Evolutionary conservation across 2,329 filamentous ascomycete genomes (phyloP).

Genomic region (Lachnellula suecica): DNA sequence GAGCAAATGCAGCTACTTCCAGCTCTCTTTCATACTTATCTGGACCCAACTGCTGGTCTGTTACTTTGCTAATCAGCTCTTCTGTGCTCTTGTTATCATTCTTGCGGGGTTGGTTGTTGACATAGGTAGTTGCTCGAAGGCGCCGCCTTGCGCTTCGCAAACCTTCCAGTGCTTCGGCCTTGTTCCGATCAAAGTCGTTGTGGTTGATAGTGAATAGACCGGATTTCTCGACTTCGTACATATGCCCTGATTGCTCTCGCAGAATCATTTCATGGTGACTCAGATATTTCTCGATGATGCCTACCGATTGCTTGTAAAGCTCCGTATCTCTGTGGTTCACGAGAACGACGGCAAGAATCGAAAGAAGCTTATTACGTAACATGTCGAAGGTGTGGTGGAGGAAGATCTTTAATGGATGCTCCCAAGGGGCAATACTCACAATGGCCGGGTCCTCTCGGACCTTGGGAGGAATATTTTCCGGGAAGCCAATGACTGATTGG

Average conservation of each 20-base stretch:
- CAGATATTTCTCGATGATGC: slow-evolving; percentile 13
- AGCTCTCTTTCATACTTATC: slow-evolving; percentile 46
- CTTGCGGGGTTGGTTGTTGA: too few species aligned
- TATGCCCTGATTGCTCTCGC: background rate
- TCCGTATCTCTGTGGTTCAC: slow-evolving; percentile 12
- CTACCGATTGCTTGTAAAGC: slow-evolving; percentile 9
- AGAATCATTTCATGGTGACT: background rate
- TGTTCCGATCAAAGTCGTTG: slow-evolving; percentile 44
- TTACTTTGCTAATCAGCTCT: too few species aligned
- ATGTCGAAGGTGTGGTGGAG: slow-evolving; percentile 45
- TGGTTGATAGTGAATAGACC: slow-evolving; percentile 18
- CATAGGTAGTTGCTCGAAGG: slow-evolving; percentile 45
- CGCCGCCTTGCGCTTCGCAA: slow-evolving; percentile 49
- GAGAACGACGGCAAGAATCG: slow-evolving; percentile 6
- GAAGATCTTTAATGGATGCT: slow-evolving; percentile 46
- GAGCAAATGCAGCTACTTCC: slow-evolving; percentile 59
- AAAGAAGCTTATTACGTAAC: slow-evolving; percentile 39
- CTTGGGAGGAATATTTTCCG: slow-evolving; percentile 56
- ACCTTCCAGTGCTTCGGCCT: slow-evolving; percentile 44
- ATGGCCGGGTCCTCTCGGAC: slow-evolving; percentile 59
- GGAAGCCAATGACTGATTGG: slow-evolving; percentile 56
- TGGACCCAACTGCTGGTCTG: slow-evolving; percentile 3
- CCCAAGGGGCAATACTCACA: slow-evolving; percentile 59
- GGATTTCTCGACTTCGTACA: slow-evolving; percentile 16
- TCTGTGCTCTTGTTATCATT: too few species aligned